Evolutionary conservation across 2,329 filamentous ascomycete species (phyloP), one percentile per base, ranked within the genome.

Genomic region (Coniochaeta sp.): DNA sequence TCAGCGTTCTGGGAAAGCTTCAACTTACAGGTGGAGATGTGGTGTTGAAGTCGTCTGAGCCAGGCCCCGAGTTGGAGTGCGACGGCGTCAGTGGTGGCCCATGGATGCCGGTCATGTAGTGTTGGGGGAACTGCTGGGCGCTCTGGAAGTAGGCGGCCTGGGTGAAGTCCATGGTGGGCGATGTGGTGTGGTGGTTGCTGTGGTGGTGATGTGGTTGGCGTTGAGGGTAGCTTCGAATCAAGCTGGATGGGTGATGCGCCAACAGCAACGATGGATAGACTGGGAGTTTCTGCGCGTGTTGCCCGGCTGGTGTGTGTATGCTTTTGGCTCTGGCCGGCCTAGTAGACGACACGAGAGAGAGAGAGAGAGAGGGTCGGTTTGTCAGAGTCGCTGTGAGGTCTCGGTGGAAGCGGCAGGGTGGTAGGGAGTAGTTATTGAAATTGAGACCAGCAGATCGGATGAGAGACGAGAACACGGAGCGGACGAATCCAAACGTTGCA

Each of bases 11-110:
- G 28, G 28, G 27, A 24, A 18, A 22, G n/a, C n/a, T n/a, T n/a
- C n/a, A n/a, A 30, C 76, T 68, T 68, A 82, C 78, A 63, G 77
- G 74, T 60, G 78, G 74, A 58, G 78, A 81, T 50, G 75, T 75
- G 53, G 69, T 74, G 61, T 68, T 72, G 66, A 76, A 81, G 51
- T 81, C 78, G 52, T 81, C 77, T 32, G 78, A 79, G 26, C 69
- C 67, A 42, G 74, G n/a, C n/a, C n/a, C 38, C 51, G 78, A 78
- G 59, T 77, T 77, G 52, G 77, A 76, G 63, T 78, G 74, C 52
- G 77, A 78, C 27, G 78, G 78, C 55, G 78, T 80, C 62, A 79
- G 62, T 47, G 77, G 77, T 52, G 74, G 68, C 1, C 26, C 45
- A 16, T 48, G 45, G 51, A 81, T 73, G 56, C 72, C 70, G n/a